Evolutionary conservation across 768 basidiomycete genomes (phyloP), one percentile per base, ranked within the genome.

Genomic region (Lactarius vividus): DNA sequence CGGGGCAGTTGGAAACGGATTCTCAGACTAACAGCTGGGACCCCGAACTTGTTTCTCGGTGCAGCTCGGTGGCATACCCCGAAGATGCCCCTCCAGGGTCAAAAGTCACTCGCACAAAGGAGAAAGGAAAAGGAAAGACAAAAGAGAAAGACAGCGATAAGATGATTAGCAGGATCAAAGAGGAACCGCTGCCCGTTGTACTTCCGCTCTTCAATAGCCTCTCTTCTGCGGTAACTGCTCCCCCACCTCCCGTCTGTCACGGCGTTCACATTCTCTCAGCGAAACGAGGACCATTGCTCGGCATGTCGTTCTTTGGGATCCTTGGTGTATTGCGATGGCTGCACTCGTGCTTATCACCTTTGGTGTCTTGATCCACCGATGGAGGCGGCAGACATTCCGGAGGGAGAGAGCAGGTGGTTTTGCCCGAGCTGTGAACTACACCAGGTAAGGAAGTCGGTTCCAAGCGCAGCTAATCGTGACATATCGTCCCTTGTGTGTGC

Each of bases 301-400:
- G 84, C 91, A 20, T 94, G 91, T 75, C 87, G 88, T 71, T 92
- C 88, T 13, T 73, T 81, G 70, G 96, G 96, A 57, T 85, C 90
- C 53, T 83, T 98, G 67, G 85, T 99, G 23, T 98, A 97, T 75
- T 99, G 97, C 76, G 97, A 98, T 76, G 95, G 96, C 23, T 99
- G 97, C 75, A 93, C 96, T 40, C 81, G 90, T 69, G 94, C 95
- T 8, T 99, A 97, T 76, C 97, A 99, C 78, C 87, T 98, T 66
- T 88, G 91, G 85, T 99, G 97, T 76, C 83, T 99, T 70, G 91
- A 99, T 76, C 97, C 97, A 61, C 97, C 97, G 26, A 85, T 98
- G 81, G 92, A 95, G 68, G 80, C 87, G 57, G 83, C 89, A 67
- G 94, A 97, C 76, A 85, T 97, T 54, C 90, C 91, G 15, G 91